Evolutionary conservation across 2,329 filamentous ascomycete genomes (phyloP), one percentile per base, ranked within the genome.

Genomic region (Amauroascus niger): DNA sequence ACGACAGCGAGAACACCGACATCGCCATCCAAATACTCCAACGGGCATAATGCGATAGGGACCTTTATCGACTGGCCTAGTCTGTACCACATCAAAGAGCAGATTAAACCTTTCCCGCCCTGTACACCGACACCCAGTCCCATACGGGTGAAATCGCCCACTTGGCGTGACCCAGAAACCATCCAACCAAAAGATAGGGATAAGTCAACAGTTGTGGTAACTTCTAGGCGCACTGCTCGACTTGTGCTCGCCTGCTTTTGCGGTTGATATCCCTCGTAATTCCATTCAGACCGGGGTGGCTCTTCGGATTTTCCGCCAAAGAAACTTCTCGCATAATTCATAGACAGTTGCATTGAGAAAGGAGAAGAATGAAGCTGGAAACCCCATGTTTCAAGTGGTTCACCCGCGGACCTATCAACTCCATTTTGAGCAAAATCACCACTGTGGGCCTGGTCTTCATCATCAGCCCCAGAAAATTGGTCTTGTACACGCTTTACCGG

Each of bases 41-140:
- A 30, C 4, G 70, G 63, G 52, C 69, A 69, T 32, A 74, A 33
- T 11, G 63, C 59, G 32, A 74, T 65, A 6, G 71, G 71, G 13
- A 74, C 32, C 39, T 62, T 66, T 51, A 74, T 65, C 8, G 54
- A 63, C 54, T 74, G 71, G 4, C 69, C 69, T 22, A 74, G 62
- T 53, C 71, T 62, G 33, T 58, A 67, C 71, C 71, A 74, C 24
- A 65, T 65, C 20, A 72, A 47, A 4, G 65, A 66, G 59, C 72
- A 64, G 43, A 67, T 60, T 8, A 74, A 62, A 4, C 71, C 70
- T 11, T 60, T 60, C 1, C 51, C 44, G 3, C 59, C 62, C 32
- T 67, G 60, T n/a, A 74, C 33, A 4, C 69, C 67, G 26, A 74
- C 58, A 1, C 67, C 69, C 16, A 74, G 56, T 0, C 70, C 70